Percentiles rank a stretch among this genome's conserved stretches.
Evolutionary conservation across 2,329 filamentous ascomycete species (phyloP).

Genomic region (Amauroascus niger): DNA sequence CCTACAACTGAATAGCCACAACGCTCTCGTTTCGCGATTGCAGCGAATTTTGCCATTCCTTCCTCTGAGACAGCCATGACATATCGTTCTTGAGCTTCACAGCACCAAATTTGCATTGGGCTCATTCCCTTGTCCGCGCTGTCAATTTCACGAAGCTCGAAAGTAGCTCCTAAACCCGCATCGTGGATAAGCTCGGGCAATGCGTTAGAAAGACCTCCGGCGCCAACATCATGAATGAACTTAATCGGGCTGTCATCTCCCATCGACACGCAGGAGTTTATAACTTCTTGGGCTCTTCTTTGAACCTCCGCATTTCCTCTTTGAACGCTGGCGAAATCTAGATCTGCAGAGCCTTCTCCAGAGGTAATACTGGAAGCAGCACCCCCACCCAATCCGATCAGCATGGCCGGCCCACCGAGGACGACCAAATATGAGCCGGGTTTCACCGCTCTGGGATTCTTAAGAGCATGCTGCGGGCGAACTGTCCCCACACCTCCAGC

Average conservation of each 20-base stretch:
- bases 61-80: constrained; percentile 79
- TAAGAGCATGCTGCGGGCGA: constrained; percentile 79
- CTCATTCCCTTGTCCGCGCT: constrained; percentile 86
- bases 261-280: constrained; percentile 82
- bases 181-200: constrained; percentile 87
- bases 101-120: constrained; percentile 95
- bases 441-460: constrained; percentile 66
- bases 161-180: constrained; percentile 78
- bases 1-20: constrained; percentile 92
- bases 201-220: constrained; percentile 76
- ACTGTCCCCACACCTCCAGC: constrained; percentile 92
- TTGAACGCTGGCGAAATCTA: constrained; percentile 96
- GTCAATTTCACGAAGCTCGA: constrained; percentile 90
- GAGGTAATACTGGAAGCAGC: constrained; percentile 87
- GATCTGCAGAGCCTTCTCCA: constrained; percentile 76
- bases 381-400: constrained; percentile 91
- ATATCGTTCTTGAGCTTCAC: constrained; percentile 92
- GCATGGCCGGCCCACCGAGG: constrained; percentile 90
- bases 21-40: constrained; percentile 68
- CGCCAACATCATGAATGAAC: constrained; percentile 96
- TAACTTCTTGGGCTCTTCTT: constrained; percentile 91
- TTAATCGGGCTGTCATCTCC: constrained; percentile 80
- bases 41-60: constrained; percentile 60
- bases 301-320: constrained; percentile 96
- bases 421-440: constrained; percentile 87